A percentile compares a stretch with the other conserved stretches of the same genome.
Evolutionary conservation across 2,329 filamentous ascomycete species (phyloP).

Genomic region (Penicillium vulpinum): DNA sequence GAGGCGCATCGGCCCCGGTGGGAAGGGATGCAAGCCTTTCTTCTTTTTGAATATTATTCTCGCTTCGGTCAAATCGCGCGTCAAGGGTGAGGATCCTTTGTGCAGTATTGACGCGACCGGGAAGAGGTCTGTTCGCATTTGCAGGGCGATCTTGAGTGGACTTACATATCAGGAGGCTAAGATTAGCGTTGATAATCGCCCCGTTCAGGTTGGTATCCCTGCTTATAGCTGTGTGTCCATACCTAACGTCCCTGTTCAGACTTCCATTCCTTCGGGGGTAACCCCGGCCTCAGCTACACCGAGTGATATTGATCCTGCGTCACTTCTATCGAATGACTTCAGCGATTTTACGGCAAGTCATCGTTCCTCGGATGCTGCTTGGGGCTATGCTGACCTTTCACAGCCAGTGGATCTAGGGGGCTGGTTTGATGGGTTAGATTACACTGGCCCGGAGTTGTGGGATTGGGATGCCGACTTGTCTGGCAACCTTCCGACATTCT

Average conservation of each 20-base stretch:
- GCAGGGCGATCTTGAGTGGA: slow-evolving; percentile 26
- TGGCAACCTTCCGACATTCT: slow-evolving; percentile 11
- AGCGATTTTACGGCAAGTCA: slow-evolving; percentile 28
- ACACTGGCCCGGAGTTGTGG: slow-evolving; percentile 29
- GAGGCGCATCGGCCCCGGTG: slow-evolving; percentile 26
- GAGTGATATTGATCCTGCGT: slow-evolving; percentile 28
- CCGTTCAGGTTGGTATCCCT: slow-evolving; percentile 17
- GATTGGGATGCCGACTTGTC: slow-evolving; percentile 33
- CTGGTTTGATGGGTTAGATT: slow-evolving; percentile 32
- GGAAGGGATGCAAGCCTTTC: slow-evolving; percentile 32
- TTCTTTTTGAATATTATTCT: slow-evolving; percentile 32
- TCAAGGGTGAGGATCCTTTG: slow-evolving; percentile 32
- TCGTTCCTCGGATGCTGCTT: background rate
- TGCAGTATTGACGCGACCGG: slow-evolving; percentile 26
- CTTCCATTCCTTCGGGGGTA: slow-evolving; percentile 11
- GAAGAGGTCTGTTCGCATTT: slow-evolving; percentile 23
- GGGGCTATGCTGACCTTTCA: slow-evolving; percentile 10
- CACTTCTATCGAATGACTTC: slow-evolving; percentile 23
- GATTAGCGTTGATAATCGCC: slow-evolving; percentile 14
- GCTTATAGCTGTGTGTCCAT: background rate
- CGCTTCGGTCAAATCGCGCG: slow-evolving; percentile 34
- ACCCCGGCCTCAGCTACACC: slow-evolving; percentile 18
- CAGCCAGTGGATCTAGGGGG: slow-evolving; percentile 34
- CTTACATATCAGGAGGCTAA: slow-evolving; percentile 24
- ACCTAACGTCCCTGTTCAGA: slow-evolving; percentile 17